Conservation (phyloP, 2,329 filamentous ascomycete genomes). For the Neopestalotiopsis rosae region DNA sequence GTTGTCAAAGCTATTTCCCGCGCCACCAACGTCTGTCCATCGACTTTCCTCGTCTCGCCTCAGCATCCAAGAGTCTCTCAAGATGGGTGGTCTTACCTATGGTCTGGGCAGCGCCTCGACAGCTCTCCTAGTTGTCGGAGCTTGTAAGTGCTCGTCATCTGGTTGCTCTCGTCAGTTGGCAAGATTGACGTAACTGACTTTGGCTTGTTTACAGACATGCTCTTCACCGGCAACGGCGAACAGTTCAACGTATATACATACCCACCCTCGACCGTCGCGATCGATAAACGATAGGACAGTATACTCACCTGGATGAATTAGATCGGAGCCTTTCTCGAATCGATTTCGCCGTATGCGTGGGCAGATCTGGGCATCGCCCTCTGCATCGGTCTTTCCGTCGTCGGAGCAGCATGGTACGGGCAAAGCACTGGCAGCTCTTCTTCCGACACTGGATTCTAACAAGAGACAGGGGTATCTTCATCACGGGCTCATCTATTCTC, state of each 20-base stretch:
- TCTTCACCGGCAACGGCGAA: conserved; percentile 96
- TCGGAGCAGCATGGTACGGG: conserved; percentile 92
- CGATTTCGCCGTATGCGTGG: conserved; percentile 93
- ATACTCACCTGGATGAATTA: conserved; percentile 43
- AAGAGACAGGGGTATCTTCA: conserved; percentile 89
- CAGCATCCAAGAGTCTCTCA: conserved; percentile 13
- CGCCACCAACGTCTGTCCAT: not conserved
- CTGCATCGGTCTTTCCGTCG: conserved; percentile 94
- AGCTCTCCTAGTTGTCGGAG: conserved; percentile 22
- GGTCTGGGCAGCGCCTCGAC: conserved; percentile 22
- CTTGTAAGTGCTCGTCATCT: conserved; percentile 19
- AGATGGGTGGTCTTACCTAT: conserved; percentile 21
- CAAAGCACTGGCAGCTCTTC: not conserved
- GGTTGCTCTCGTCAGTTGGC: not conserved
- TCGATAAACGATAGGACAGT: not conserved
- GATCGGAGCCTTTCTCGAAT: conserved; percentile 93
- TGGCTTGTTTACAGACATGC: conserved; percentile 75
- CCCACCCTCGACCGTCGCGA: not conserved
- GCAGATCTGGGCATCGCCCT: conserved; percentile 88
- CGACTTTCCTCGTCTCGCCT: not conserved
- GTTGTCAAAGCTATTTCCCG: conserved; percentile 11
- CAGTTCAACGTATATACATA: conserved; percentile 80
- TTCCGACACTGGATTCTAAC: conserved; percentile 8
- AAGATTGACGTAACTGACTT: conserved; percentile 15
- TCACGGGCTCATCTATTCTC: conserved; percentile 96